Base-by-base conservation (phyloP, 2,329 filamentous ascomycete species). In the Sarocladiaceae sp. region DNA sequence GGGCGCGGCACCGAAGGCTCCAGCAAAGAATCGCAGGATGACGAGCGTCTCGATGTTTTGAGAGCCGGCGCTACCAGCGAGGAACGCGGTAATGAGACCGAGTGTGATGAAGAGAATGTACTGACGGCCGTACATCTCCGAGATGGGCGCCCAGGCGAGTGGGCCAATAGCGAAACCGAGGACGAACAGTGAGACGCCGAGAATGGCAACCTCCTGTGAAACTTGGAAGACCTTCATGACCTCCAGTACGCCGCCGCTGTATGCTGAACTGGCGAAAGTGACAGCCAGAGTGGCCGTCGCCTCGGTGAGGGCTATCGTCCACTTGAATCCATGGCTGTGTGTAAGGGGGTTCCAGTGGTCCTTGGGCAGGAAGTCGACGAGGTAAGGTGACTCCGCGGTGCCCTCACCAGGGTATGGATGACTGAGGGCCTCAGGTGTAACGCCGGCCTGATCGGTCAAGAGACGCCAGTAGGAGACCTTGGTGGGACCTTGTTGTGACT, bases 241-340 rank as follows among this genome's bases (percentile, higher is more conserved):
- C 40, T 78, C 64, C 7, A 51, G 46, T 12, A 80, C 58, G 37
- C 77, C 78, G 11, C 78, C 78, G 3, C 76, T 77, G 59, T 79
- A 85, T 24, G 83, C 83, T 1, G 80, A 83, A 15, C 81, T 85
- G 44, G 79, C 77, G 53, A 89, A 83, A 3, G 85, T 70, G 23
- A 88, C 82, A 21, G 74, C 82, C 33, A 89, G 70, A 1, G 82
- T 84, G 12, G 83, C 78, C 21, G 83, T 53, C 11, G 83, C 82
- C 46, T 83, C 76, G 32, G 83, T 58, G 43, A 76, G 56, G 2
- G 81, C 83, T 50, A 83, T 76, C 23, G 59, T 57, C 83, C 84
- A 88, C 65, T 87, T 87, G 61, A 73, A 75, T 21, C 55, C 45
- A 2, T 55, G 47, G 9, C 72, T 63, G 53, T 80, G 85, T 40